A percentile compares a stretch with the other conserved stretches of the same genome.
Evolutionary conservation across 1,139 yeast species (phyloP).

Genomic region (Lodderomyces metapsilosis): DNA sequence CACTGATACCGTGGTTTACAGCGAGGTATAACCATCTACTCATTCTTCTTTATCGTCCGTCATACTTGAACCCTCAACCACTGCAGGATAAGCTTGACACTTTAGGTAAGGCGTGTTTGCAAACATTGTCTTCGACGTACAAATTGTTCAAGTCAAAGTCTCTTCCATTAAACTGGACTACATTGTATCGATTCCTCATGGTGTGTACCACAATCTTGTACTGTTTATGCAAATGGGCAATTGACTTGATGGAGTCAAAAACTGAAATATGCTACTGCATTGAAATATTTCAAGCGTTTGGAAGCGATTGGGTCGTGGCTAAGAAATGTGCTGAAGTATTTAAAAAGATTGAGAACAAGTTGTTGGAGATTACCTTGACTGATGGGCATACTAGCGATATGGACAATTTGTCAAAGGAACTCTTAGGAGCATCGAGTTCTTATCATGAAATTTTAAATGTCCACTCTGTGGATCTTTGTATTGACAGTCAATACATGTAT

Average conservation of each 20-base stretch:
- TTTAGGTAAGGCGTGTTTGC: conserved; percentile 39
- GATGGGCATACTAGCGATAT: conserved; percentile 31
- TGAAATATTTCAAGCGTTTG: conserved; percentile 44
- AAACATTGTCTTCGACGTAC: conserved; percentile 41
- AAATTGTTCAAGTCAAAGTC: conserved; percentile 39
- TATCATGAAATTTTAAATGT: conserved; percentile 45
- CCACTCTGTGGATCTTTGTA: conserved; percentile 37
- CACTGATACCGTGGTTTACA: conserved; percentile 45
- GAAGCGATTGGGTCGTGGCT: conserved; percentile 47
- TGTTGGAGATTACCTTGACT: conserved; percentile 36
- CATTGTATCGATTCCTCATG: conserved; percentile 42
- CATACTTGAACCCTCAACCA: conserved; percentile 45
- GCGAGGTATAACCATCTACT: conserved; percentile 46
- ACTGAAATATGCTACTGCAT: conserved; percentile 44
- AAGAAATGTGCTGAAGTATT: conserved; percentile 43
- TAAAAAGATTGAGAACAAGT: conserved; percentile 37
- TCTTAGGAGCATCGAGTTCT: conserved; percentile 42
- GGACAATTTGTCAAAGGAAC: conserved; percentile 36
- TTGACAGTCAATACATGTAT: conserved; percentile 16
- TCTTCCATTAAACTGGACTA: conserved; percentile 50
- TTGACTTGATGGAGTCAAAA: conserved; percentile 43
- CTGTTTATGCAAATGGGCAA: conserved; percentile 45
- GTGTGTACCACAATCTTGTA: conserved; percentile 44
- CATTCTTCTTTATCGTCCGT: conserved; percentile 45
- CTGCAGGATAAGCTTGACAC: conserved; percentile 31